These are phyloP conservation scores for Kuraishia cidri DNA, from an alignment of 805 yeast species.

Conservation along the genomic window DNA sequence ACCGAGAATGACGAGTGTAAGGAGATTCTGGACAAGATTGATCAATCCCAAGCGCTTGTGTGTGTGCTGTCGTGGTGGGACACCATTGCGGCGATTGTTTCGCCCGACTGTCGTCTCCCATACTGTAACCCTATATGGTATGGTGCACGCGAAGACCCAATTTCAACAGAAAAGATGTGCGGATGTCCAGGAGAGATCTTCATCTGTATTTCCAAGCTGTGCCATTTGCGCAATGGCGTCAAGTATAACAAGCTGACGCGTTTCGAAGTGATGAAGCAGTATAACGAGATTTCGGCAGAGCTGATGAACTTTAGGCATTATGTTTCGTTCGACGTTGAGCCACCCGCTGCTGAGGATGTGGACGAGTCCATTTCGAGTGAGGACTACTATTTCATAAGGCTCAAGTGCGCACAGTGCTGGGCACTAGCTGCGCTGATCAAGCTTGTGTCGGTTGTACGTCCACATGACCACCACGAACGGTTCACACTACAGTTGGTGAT, in stretches of 20 bases:
- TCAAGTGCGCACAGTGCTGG: conserved; percentile 34
- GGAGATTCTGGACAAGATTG: conserved; percentile 18
- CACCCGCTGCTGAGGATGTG: not conserved
- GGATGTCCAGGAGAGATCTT: conserved; percentile 33
- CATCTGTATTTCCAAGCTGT: conserved; percentile 23
- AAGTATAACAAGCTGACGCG: conserved; percentile 5
- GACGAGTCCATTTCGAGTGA: conserved; percentile 1
- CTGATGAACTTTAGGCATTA: conserved; percentile 23
- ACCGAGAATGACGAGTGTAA: conserved; percentile 20
- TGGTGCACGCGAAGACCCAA: conserved; percentile 14
- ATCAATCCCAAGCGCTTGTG: conserved; percentile 21
- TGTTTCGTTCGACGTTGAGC: conserved; percentile 11
- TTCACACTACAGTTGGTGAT: conserved; percentile 16
- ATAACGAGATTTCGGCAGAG: conserved; percentile 15
- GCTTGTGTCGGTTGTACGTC: conserved; percentile 19
- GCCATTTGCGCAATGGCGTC: conserved; percentile 15
- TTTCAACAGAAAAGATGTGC: conserved; percentile 26
- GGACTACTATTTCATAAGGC: conserved; percentile 14
- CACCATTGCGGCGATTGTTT: conserved; percentile 27
- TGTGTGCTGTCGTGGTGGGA: conserved; percentile 30
- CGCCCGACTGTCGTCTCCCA: conserved; percentile 32
- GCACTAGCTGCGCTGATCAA: conserved; percentile 22
- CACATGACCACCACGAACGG: conserved; percentile 11
- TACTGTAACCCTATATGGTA: conserved; percentile 29
- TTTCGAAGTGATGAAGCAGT: conserved; percentile 7